Base-by-base conservation (phyloP, 805 yeast genomes). In the Nakazawaea ishiwadae region DNA sequence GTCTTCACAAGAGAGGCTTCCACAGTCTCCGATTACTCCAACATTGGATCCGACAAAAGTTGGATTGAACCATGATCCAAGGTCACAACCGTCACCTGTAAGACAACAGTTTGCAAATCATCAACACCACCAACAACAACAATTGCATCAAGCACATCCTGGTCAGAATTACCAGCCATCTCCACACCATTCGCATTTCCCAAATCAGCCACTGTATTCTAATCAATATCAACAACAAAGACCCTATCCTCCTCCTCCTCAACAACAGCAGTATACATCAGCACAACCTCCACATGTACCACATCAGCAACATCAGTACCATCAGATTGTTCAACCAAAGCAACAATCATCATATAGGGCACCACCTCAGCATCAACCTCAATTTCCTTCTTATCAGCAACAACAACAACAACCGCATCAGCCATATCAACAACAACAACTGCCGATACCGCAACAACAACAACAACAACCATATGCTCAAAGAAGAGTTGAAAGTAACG, bases 381-480 rank as follows among this genome's bases (percentile, higher is more conserved):
- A 23, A 29, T 41, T 28, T 8, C 26, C 26, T 23, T 10, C 7
- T 23, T 10, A 7, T 23, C 26, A 23, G 7, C 26, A 23, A 23
- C 26, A 23, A 10, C 47, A 38, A 26, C 51, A 37, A 14, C 39
- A 39, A 17, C 45, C 37, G 6, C 39, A 39, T 16, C 36, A 20
- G 21, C 38, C 20, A 40, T 44, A 31, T 9, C 48, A 36, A 24
- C 40, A 27, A 11, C 47, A 31, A 28, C 50, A 42, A 30, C 49
- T 5, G 37, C 44, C 24, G 21, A 44, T 39, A 38, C 50, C 41
- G 18, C 65, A 43, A 37, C 57, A 44, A 20, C 55, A 40, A 14
- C 57, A 51, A 54, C 59, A 33, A 14, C 46, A 39, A 10, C 36
- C n/a, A 14, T 23, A 15, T 29, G 10, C 12, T 39, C 42, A 23